Evolutionary conservation across 805 yeast genomes (phyloP).

Genomic region (Candida maesae): DNA sequence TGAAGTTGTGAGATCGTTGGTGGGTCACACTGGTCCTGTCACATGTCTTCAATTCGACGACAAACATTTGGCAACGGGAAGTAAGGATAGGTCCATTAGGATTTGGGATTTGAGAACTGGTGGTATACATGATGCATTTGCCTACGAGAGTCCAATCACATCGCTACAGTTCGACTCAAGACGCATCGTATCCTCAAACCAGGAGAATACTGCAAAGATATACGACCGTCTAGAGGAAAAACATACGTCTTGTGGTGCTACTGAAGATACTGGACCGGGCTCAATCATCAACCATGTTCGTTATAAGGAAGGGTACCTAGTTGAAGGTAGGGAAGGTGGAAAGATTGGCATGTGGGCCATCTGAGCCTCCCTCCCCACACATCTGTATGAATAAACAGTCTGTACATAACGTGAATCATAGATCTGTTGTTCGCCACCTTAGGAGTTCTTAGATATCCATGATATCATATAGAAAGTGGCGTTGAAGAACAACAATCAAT

Average conservation of each 20-base stretch:
- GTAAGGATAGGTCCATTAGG: conserved; percentile 57
- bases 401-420: too few species aligned
- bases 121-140: conserved; percentile 54
- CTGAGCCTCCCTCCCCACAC: too few species aligned
- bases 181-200: conserved; percentile 51
- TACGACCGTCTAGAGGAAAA: conserved; percentile 52
- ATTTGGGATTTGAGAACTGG: conserved; percentile 77
- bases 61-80: conserved; percentile 58
- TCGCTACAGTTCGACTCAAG: conserved; percentile 57
- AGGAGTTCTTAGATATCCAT: too few species aligned
- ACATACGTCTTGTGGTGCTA: conserved; percentile 55
- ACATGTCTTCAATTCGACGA: conserved; percentile 68
- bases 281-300: conserved; percentile 39
- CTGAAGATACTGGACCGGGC: conserved; percentile 29
- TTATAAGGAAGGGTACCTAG: conserved; percentile 60
- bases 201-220: conserved; percentile 47
- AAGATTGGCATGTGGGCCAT: conserved; percentile 62
- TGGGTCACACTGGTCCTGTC: conserved; percentile 69
- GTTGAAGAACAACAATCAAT: too few species aligned
- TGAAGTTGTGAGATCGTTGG: conserved; percentile 53
- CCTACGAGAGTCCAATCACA: conserved; percentile 53
- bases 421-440: too few species aligned
- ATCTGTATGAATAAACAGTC: too few species aligned
- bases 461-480: too few species aligned
- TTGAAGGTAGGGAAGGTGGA: conserved; percentile 64